Base-by-base conservation (phyloP, 305 asterid genomes). In the Plantago lanceolata region DNA sequence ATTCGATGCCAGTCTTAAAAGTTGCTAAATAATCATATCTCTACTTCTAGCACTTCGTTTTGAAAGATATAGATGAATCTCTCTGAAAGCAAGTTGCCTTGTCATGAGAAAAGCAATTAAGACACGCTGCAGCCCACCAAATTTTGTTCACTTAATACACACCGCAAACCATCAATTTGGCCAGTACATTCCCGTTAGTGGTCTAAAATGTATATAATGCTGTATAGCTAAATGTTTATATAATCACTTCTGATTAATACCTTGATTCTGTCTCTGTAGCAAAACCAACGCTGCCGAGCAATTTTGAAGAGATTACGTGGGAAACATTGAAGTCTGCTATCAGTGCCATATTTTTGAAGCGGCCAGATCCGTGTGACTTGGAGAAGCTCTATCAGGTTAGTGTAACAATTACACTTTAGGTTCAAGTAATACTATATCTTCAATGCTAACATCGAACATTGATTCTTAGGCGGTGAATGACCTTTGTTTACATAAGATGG, bases 241-340 rank as follows among this genome's bases (percentile, higher is more conserved):
- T 24, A 1, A 24, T 70, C 57, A 57, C 56, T 21, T 37, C n/a
- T 58, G 52, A 63, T 52, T 44, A 56, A 64, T 75, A 68, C 53
- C 66, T 24, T 64, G 53, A 49, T 69, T 62, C 70, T 59, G 45
- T 69, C 68, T 60, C 68, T 83, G 76, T 65, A 90, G 96, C 84
- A 59, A 94, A 88, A 72, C 99, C 99, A 17, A 79, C 78, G 4
- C 68, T 85, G 62, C 99, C 99, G 2, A 74, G 56, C 48, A 83
- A 94, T 76, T 94, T 94, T 65, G 99, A 94, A 86, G 97, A 94
- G 75, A 81, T 76, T 72, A 94, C 91, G 29, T 94, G 97, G 99
- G 89, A 84, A 59, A 90, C 81, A 14, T 91, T 94, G 17, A 86
- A 88, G 81, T 86, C 96, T 51, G 99, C 99, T 53, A 88, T 90